These are phyloP conservation scores for sunflower (Helianthus annuus) DNA, from an alignment of 129 eudicot genomes.

Conservation along the genomic window HanXRQr2.0-SUNRISE NC_035447.2:3397605-3398104, in stretches of 20 bases:
- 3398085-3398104: no score
- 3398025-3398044: no score
- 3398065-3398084: no score
- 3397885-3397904: constrained; percentile 45
- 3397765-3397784: neutral
- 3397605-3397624: no score
- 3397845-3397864: constrained; percentile 28
- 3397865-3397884: constrained; percentile 50
- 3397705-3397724: neutral
- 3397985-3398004: constrained; percentile 1
- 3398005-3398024: no score
- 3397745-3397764: no score
- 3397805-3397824: constrained; percentile 57
- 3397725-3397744: neutral
- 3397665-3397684: neutral
- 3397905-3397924: constrained; percentile 52
- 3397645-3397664: neutral
- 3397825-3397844: constrained; percentile 50
- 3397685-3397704: neutral
- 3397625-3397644: neutral
- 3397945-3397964: constrained; percentile 48
- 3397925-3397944: constrained; percentile 54
- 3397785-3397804: constrained; percentile 53
- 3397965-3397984: constrained; percentile 6
- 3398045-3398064: no score